Evolutionary conservation across 176 grass and related monocot species (phyloP).

Genomic region (Oryza longistaminata): DNA sequence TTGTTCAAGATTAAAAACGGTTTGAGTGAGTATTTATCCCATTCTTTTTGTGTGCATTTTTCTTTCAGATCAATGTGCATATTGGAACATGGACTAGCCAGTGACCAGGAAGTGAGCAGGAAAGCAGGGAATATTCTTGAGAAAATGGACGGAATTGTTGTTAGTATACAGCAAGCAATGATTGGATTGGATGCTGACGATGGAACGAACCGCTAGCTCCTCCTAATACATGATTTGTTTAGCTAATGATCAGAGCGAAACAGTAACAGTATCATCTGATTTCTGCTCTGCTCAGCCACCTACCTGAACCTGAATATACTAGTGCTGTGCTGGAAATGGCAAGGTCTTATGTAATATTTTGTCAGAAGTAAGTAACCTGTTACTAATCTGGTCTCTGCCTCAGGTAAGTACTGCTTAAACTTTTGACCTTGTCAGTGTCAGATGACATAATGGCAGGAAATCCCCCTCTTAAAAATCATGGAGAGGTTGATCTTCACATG

Average conservation of each 20-base stretch:
- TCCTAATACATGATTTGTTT: conserved; percentile 26
- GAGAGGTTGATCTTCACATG: neutral
- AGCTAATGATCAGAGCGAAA: neutral
- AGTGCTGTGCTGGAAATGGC: neutral
- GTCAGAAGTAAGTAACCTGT: neutral
- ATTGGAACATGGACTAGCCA: conserved; percentile 17
- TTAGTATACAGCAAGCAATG: conserved; percentile 23
- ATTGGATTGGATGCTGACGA: conserved; percentile 29
- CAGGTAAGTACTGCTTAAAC: neutral
- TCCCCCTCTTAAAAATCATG: neutral
- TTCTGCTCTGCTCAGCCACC: neutral
- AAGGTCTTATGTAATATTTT: neutral
- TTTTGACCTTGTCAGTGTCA: neutral
- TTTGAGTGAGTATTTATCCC: neutral
- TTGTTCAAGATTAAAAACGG: neutral
- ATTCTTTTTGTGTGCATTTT: neutral
- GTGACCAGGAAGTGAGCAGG: neutral
- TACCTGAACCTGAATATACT: neutral
- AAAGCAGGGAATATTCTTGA: conserved; percentile 35
- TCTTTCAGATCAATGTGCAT: neutral
- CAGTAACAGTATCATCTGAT: neutral
- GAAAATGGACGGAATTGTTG: conserved; percentile 10
- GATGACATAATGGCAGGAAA: neutral
- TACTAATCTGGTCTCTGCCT: neutral
- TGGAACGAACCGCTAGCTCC: neutral